These are phyloP conservation scores for Quambalaria eucalypti DNA, from an alignment of 1,284 basidiomycete genomes.

Conservation along the genomic window DNA sequence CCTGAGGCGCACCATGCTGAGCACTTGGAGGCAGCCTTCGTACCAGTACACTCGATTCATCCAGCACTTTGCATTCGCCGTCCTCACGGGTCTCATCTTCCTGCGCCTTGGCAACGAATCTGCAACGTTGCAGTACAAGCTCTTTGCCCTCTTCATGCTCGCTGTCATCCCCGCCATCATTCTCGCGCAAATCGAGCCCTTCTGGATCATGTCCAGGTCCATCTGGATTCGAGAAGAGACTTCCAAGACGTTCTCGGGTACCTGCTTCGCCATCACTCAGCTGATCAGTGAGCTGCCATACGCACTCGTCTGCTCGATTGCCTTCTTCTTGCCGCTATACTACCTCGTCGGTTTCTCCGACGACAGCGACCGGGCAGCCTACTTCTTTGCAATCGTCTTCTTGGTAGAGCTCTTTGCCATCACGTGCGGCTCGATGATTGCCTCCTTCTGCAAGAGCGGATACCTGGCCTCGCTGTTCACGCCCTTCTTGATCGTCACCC, in stretches of 20 bases:
- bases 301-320: slow-evolving; percentile 51
- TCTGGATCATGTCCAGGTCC: slow-evolving; percentile 66
- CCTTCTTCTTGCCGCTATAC: slow-evolving; percentile 36
- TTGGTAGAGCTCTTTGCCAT: slow-evolving; percentile 29
- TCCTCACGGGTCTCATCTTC: slow-evolving; percentile 75
- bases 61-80: slow-evolving; percentile 55
- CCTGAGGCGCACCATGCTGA: slow-evolving; percentile 60
- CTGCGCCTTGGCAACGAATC: slow-evolving; percentile 62
- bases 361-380: slow-evolving; percentile 56
- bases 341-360: slow-evolving; percentile 60
- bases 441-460: slow-evolving; percentile 51
- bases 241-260: slow-evolving; percentile 30
- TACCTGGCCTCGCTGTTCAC: slow-evolving; percentile 71
- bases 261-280: slow-evolving; percentile 45
- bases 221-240: slow-evolving; percentile 38
- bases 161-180: slow-evolving; percentile 65
- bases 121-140: slow-evolving; percentile 71
- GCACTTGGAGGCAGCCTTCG: slow-evolving; percentile 46
- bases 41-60: slow-evolving; percentile 62
- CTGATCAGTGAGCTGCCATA: slow-evolving; percentile 59
- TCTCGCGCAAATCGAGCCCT: slow-evolving; percentile 73
- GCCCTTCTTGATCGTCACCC: slow-evolving; percentile 58
- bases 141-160: slow-evolving; percentile 58
- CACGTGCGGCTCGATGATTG: slow-evolving; percentile 36
- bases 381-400: slow-evolving; percentile 56